Percentiles rank a stretch among this genome's conserved stretches.
Conservation (phyloP, 257 asterid species). For the Gentiana macrophylla region DNA sequence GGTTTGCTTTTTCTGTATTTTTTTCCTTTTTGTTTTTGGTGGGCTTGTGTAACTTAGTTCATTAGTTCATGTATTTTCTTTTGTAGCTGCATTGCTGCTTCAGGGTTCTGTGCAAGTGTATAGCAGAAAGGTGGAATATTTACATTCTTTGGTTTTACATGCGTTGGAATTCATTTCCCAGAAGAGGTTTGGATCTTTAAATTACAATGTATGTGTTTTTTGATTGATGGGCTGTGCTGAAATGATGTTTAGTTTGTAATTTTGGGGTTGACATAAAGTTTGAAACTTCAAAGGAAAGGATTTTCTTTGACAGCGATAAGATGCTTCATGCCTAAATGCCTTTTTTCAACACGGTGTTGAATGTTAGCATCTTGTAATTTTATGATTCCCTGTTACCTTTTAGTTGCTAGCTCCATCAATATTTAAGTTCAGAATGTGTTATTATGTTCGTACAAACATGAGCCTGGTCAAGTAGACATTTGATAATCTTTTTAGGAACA, state of each 20-base stretch:
- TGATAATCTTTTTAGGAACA: no score
- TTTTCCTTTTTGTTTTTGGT: background rate
- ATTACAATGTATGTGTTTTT: background rate
- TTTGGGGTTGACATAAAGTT: background rate
- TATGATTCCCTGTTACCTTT: no score
- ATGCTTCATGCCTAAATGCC: no score
- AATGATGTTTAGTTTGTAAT: background rate
- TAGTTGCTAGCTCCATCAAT: no score
- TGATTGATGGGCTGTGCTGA: background rate
- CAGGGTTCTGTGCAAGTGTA: constrained; percentile 98
- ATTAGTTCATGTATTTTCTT: constrained; percentile 5
- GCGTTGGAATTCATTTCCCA: constrained; percentile 81
- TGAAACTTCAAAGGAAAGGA: background rate
- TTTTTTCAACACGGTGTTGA: no score
- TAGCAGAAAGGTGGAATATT: constrained; percentile 90
- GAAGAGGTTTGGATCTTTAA: constrained; percentile 48
- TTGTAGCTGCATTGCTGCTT: constrained; percentile 92
- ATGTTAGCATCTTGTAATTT: no score
- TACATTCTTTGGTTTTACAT: constrained; percentile 77
- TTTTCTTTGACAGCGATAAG: no score
- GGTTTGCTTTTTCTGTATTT: constrained; percentile 25
- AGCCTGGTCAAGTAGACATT: no score
- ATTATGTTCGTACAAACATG: no score
- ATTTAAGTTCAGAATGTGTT: no score
- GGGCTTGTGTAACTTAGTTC: background rate